phyloP scores from a whole-genome alignment of 257 asterid genomes.

The Scutellaria minor region DNA sequence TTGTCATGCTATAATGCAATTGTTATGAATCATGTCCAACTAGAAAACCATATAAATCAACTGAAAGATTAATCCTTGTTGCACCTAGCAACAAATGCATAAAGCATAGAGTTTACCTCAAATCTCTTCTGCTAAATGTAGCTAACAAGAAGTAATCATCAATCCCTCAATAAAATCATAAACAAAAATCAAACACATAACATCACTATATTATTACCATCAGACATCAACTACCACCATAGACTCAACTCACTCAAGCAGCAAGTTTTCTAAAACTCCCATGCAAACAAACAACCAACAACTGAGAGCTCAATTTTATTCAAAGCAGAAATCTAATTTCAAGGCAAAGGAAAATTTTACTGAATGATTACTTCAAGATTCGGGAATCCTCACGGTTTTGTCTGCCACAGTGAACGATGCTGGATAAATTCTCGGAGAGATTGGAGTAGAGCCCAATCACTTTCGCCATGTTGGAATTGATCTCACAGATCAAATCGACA shows the following conservation, averaged over 20 bases:
- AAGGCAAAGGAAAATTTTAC: neutral
- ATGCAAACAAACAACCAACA: constrained; percentile 8
- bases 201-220: too few relatives aligned
- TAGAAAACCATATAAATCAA: too few relatives aligned
- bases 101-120: too few relatives aligned
- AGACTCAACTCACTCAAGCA: neutral
- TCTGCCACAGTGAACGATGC: constrained; percentile 38
- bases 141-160: too few relatives aligned
- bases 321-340: constrained; percentile 7
- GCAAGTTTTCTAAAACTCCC: neutral
- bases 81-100: too few relatives aligned
- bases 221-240: too few relatives aligned
- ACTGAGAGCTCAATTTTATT: constrained; percentile 3
- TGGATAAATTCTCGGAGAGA: constrained; percentile 58
- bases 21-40: too few relatives aligned
- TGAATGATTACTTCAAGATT: constrained; percentile 39
- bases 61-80: too few relatives aligned
- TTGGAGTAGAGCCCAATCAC: constrained; percentile 57
- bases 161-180: too few relatives aligned
- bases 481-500: constrained; percentile 64
- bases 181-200: too few relatives aligned
- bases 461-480: constrained; percentile 61
- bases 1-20: too few relatives aligned
- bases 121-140: too few relatives aligned
- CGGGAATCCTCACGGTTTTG: constrained; percentile 15